phyloP scores from a whole-genome alignment of 2,329 filamentous ascomycete genomes.

The Dactylella cylindrospora region DNA sequence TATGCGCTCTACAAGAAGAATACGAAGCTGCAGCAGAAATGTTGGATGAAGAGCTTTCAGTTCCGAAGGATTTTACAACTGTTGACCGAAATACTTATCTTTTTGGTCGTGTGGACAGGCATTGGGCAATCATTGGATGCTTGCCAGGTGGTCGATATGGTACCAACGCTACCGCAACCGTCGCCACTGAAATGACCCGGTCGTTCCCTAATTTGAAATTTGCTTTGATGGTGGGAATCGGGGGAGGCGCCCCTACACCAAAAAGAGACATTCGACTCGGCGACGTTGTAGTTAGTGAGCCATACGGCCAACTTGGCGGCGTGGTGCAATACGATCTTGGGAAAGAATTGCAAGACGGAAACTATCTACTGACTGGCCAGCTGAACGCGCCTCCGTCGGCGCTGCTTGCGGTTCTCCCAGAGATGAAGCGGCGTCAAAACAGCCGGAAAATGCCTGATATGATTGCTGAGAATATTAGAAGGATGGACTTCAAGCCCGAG shows the following conservation, averaged over 20 bases:
- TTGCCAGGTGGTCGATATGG: conserved; percentile 2
- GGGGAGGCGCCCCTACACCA: conserved; percentile 2
- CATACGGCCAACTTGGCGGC: background rate
- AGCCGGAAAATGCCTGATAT: conserved; percentile 7
- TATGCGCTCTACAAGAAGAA: conserved; percentile 39
- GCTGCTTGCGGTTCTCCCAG: background rate
- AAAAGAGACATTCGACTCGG: conserved; percentile 11
- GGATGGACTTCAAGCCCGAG: conserved; percentile 11
- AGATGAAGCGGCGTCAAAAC: background rate
- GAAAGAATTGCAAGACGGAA: background rate
- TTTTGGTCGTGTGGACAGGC: background rate
- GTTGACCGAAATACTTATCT: conserved; percentile 16
- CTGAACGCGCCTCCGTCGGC: background rate
- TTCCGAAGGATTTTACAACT: background rate
- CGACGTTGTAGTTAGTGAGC: background rate
- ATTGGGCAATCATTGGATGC: conserved; percentile 9
- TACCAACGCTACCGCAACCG: background rate
- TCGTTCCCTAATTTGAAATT: conserved; percentile 15
- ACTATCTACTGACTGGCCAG: background rate
- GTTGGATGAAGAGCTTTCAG: conserved; percentile 19
- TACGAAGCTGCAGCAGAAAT: conserved; percentile 14
- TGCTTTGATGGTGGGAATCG: conserved; percentile 16
- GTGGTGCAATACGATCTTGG: conserved; percentile 15
- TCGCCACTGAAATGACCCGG: conserved; percentile 21
- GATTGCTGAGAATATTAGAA: conserved; percentile 15